These are phyloP conservation scores for Diplotaxis tenuifolia DNA, from an alignment of 345 rosid species.

Conservation along the genomic window DNA sequence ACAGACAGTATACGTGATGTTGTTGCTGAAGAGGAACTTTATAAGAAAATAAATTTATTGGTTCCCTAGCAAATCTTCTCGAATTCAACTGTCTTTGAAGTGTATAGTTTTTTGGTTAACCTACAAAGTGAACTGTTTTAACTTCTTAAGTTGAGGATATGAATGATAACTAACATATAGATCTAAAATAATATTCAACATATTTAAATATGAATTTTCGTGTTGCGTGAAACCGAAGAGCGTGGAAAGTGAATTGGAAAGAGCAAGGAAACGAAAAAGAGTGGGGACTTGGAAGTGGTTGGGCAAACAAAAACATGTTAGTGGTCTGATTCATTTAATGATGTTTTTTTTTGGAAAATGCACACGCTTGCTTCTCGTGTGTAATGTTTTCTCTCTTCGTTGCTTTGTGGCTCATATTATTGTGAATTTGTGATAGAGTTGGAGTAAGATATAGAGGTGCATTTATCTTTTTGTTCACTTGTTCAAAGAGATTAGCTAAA, in stretches of 20 bases:
- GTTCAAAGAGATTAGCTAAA: no score
- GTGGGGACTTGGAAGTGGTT: constrained; percentile 30
- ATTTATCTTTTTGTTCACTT: no score
- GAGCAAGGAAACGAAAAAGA: constrained; percentile 23
- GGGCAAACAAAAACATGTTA: constrained; percentile 31
- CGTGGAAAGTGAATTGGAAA: constrained; percentile 16
- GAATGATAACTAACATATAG: neutral
- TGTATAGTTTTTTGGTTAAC: neutral
- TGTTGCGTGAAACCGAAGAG: constrained; percentile 6
- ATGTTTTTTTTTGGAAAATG: constrained; percentile 21
- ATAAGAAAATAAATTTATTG: neutral
- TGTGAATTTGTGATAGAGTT: neutral
- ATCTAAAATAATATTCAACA: constrained; percentile 11
- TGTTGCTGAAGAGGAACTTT: constrained; percentile 8
- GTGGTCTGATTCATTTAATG: constrained; percentile 19
- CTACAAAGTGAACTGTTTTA: neutral
- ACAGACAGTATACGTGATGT: constrained; percentile 15
- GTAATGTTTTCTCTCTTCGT: constrained; percentile 21
- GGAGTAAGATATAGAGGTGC: constrained; percentile 13
- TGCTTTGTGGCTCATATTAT: constrained; percentile 6
- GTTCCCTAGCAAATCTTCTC: constrained; percentile 19
- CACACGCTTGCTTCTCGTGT: constrained; percentile 35
- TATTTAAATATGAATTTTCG: neutral
- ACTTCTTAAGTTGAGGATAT: constrained; percentile 3
- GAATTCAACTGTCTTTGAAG: constrained; percentile 4